These are phyloP conservation scores for Naematelia aurantialba DNA, from an alignment of 768 basidiomycete genomes.

Conservation along the genomic window DNA sequence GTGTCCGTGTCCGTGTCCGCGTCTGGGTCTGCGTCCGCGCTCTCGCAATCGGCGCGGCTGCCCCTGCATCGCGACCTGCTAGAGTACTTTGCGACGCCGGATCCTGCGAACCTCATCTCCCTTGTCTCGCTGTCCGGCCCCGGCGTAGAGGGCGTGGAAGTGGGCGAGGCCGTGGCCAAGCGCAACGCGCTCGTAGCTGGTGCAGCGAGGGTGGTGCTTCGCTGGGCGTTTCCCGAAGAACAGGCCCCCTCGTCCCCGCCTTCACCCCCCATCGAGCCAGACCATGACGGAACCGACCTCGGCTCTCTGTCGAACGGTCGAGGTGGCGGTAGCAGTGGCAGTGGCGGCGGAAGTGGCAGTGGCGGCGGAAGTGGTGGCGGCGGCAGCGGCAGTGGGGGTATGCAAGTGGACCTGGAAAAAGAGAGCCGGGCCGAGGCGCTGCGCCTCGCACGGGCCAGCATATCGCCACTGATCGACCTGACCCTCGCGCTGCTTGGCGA, in stretches of 20 bases:
- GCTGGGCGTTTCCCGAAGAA: slow-evolving; percentile 37
- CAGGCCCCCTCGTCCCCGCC: background rate
- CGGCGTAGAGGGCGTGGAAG: slow-evolving; percentile 7
- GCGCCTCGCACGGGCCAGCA: slow-evolving; percentile 20
- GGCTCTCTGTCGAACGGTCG: slow-evolving; percentile 9
- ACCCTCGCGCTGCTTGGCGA: slow-evolving; percentile 30
- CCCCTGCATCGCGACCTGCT: slow-evolving; percentile 36
- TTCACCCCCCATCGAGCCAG: slow-evolving; percentile 10
- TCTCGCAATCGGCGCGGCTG: slow-evolving; percentile 13
- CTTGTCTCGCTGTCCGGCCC: slow-evolving; percentile 23
- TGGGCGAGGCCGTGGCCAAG: slow-evolving; percentile 27
- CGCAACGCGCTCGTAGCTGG: slow-evolving; percentile 44
- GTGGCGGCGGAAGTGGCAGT: background rate
- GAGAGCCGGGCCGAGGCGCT: slow-evolving; percentile 21
- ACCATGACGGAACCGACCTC: background rate
- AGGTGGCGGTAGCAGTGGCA: background rate
- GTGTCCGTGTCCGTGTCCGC: too few species aligned
- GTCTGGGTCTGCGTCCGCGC: too few species aligned
- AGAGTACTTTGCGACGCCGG: slow-evolving; percentile 27
- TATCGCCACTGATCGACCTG: slow-evolving; percentile 33
- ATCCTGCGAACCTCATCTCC: slow-evolving; percentile 37
- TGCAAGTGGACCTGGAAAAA: too few species aligned
- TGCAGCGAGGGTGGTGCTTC: slow-evolving; percentile 35
- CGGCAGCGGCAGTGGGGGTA: too few species aligned
- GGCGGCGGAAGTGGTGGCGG: too few species aligned